Evolutionary conservation across 768 basidiomycete species (phyloP).

Genomic region (Mycena vitilis): DNA sequence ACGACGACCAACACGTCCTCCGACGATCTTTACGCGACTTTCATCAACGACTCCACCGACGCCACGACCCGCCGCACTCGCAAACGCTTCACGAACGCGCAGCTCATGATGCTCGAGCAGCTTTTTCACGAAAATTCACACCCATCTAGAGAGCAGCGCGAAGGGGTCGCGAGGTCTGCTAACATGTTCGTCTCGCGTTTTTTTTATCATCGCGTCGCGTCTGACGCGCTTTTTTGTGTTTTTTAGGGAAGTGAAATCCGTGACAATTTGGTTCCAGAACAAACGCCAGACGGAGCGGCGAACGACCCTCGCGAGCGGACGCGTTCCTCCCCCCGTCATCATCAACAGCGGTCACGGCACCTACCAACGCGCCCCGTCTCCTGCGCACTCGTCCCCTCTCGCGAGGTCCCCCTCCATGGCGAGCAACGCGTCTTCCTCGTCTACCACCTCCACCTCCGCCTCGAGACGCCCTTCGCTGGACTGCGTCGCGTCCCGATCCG

Average conservation of each 20-base stretch:
- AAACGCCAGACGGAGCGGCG: conserved; percentile 79
- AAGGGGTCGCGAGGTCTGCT: conserved; percentile 67
- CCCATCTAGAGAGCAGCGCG: conserved; percentile 80
- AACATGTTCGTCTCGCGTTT: conserved; percentile 64
- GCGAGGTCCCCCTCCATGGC: conserved; percentile 40
- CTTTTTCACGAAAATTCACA: conserved; percentile 80
- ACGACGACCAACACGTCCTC: conserved; percentile 54
- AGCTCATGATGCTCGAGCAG: conserved; percentile 79
- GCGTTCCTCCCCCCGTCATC: conserved; percentile 43
- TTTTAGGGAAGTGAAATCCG: conserved; percentile 72
- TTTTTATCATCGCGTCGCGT: conserved; percentile 23
- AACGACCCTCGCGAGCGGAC: conserved; percentile 57
- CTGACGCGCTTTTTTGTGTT: conserved; percentile 36
- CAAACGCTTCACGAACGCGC: conserved; percentile 74
- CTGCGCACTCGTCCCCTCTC: conserved; percentile 41
- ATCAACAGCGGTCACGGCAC: conserved; percentile 45
- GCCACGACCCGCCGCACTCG: conserved; percentile 67
- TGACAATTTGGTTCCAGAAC: conserved; percentile 90
- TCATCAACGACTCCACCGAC: conserved; percentile 45
- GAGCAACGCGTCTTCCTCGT: conserved; percentile 42
- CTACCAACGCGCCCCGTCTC: conserved; percentile 40
- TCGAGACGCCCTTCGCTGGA: conserved; percentile 62
- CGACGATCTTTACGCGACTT: conserved; percentile 54
- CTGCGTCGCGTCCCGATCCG: conserved; percentile 66
- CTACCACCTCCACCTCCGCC: conserved; percentile 43